A percentile compares a stretch with the other conserved stretches of the same genome.
phyloP scores from a whole-genome alignment of 331 rosid species.

The Telfairia occidentalis region DNA sequence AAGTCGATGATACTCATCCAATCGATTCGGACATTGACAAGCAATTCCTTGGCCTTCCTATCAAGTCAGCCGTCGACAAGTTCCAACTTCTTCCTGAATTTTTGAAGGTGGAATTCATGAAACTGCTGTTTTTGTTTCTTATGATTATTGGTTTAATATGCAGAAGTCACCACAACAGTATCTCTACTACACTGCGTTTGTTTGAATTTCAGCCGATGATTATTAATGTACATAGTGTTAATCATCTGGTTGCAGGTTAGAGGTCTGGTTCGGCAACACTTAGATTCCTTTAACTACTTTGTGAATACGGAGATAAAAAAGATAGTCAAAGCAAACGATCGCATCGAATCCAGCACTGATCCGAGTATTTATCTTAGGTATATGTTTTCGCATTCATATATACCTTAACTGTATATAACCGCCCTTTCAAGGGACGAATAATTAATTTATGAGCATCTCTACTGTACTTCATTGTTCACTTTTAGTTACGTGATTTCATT shows the following conservation, averaged over 20 bases:
- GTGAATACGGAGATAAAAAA: conserved; percentile 56
- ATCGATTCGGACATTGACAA: conserved; percentile 33
- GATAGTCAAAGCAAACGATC: conserved; percentile 58
- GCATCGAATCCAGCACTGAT: conserved; percentile 24
- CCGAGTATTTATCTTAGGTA: conserved; percentile 54
- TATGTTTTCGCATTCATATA: background rate
- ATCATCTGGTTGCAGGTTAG: conserved; percentile 39
- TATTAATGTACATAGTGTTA: background rate
- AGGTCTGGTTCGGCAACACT: conserved; percentile 86
- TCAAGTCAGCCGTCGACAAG: conserved; percentile 72
- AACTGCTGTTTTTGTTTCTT: background rate
- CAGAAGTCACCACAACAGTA: background rate
- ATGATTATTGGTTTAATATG: background rate
- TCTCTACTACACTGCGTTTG: background rate
- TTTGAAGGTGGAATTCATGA: conserved; percentile 40
- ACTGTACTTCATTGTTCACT: background rate
- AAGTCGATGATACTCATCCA: conserved; percentile 6
- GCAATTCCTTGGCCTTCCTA: conserved; percentile 55
- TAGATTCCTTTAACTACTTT: conserved; percentile 86
- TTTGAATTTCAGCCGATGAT: background rate
- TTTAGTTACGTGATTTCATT: background rate
- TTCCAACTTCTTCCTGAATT: conserved; percentile 82
- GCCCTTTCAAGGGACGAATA: background rate
- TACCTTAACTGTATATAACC: background rate
- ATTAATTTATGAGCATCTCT: background rate